Base-by-base conservation (phyloP, 139 green algal genomes). In the Chlamydomonas asymmetrica region DNA sequence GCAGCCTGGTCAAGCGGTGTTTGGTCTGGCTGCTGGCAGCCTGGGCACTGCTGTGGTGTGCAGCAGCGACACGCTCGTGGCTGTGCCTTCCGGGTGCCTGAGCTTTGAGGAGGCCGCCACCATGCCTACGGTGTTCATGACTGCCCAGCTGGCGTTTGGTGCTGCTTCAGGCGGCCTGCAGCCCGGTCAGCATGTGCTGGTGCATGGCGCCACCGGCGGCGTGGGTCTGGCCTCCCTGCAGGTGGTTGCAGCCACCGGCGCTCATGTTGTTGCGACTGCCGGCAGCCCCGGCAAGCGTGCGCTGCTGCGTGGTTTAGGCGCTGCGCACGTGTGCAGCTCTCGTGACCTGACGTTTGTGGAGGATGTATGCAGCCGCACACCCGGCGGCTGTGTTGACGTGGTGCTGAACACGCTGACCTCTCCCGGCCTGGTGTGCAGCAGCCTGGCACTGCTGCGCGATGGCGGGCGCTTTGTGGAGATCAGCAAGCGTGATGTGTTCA, bases 401-500 rank as follows among this genome's bases (percentile, higher is more conserved):
- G 80, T 89, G 45, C 78, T 97, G 35, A 97, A 97, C 85, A 93
- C 85, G 7, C 81, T 97, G 74, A 97, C 93, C n/a, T 91, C 82
- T 37, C 86, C 90, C 2, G 93, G 92, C 63, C 90, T 97, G 84
- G 92, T 97, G 62, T 85, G 80, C 2, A 92, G 80, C 13, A 90
- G 88, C 9, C 65, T 95, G 57, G 79, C 88, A 20, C 61, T 80
- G 31, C 61, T 97, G 25, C 45, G 35, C 18, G 32, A 13, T 8
- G 89, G 88, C 49, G 93, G 88, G 1, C 68, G 76, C 0, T 83
- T 97, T 48, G 87, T 94, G 50, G 93, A 97, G 79, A 97, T 97
- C 80, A 89, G 85, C 75, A 97, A 97, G 85, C 87, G 93, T 56
- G 93, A 95, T 83, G 91, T 97, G 59, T 97, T 86, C 83, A 85